Evolutionary conservation across 2,329 filamentous ascomycete genomes (phyloP).

Genomic region (Penicillium sumatraense): DNA sequence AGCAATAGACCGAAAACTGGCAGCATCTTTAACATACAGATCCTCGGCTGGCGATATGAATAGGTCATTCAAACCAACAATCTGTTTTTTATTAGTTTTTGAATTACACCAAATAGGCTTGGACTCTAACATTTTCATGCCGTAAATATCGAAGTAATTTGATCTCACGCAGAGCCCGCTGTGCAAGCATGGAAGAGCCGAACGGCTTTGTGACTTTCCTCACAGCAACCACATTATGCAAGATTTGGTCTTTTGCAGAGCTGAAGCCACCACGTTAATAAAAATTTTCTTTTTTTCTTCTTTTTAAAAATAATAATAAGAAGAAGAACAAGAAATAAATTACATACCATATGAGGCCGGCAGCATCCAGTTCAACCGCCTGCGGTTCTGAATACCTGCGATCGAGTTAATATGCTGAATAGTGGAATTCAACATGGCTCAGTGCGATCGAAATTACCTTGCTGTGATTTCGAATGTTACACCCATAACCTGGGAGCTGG

Average conservation of each 20-base stretch:
- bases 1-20: constrained; percentile 4
- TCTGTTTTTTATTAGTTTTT: constrained; percentile 52
- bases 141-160: constrained; percentile 94
- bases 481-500: constrained; percentile 7
- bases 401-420: not conserved
- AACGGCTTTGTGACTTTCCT: constrained; percentile 16
- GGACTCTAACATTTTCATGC: constrained; percentile 83
- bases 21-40: constrained; percentile 66
- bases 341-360: constrained; percentile 12
- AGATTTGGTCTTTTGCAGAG: constrained; percentile 12
- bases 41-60: constrained; percentile 98
- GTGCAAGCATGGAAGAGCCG: constrained; percentile 6
- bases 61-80: constrained; percentile 97
- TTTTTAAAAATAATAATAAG: not conserved
- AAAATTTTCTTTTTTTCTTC: not conserved
- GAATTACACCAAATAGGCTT: not conserved
- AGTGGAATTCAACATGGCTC: not conserved
- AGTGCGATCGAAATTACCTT: not conserved
- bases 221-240: constrained; percentile 8
- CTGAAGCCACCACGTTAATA: not conserved
- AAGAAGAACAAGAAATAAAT: not conserved
- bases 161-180: constrained; percentile 62
- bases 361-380: constrained; percentile 11
- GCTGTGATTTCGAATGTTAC: constrained; percentile 11
- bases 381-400: constrained; percentile 9